Evolutionary conservation across 2,329 filamentous ascomycete genomes (phyloP), one percentile per base, ranked within the genome.

Genomic region (Ceratocystis colombiana): DNA sequence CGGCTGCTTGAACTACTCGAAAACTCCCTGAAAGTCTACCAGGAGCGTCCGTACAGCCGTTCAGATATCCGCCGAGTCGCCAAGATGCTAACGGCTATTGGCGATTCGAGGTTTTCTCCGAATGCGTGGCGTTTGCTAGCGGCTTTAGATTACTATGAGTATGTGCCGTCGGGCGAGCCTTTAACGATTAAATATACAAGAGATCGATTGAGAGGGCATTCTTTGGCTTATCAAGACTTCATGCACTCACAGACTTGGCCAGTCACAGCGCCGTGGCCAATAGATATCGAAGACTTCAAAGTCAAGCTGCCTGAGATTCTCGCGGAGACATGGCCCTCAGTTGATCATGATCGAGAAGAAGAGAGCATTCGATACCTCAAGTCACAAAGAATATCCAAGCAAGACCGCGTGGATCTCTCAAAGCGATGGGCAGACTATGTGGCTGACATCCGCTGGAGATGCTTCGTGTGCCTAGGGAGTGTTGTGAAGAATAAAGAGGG

Each of bases 341-440:
- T 53, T 25, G 48, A 53, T 17, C 0, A 10, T 12, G 4, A 3
- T 5, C 22, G 8, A 12, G 48, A 53, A 25, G 5, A 6, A 10
- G 20, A 53, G 3, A 53, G 48, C 22, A 25, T 25, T 28, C 48
- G 48, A 20, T 53, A 53, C 20, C 48, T 25, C 3, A 25, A 15
- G 5, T 12, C 48, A 10, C 20, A 25, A 25, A 25, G 48, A 10
- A 53, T 53, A 12, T 53, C 48, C 1, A 20, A 25, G 48, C 20
- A 15, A 25, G 48, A 53, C 12, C 48, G 20, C 7, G 20, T 15
- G 8, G 48, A 53, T 53, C 48, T 53, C 8, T 20, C 8, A 7
- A 53, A 53, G 48, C 20, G 48, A 53, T 53, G 48, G 48, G 48
- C 48, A 10, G 48, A 53, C 15, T 53, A 53, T 25, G 48, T 17